These are phyloP conservation scores for Neurospora sp. DNA, from an alignment of 495 filamentous ascomycete genomes.

Conservation along the genomic window DNA sequence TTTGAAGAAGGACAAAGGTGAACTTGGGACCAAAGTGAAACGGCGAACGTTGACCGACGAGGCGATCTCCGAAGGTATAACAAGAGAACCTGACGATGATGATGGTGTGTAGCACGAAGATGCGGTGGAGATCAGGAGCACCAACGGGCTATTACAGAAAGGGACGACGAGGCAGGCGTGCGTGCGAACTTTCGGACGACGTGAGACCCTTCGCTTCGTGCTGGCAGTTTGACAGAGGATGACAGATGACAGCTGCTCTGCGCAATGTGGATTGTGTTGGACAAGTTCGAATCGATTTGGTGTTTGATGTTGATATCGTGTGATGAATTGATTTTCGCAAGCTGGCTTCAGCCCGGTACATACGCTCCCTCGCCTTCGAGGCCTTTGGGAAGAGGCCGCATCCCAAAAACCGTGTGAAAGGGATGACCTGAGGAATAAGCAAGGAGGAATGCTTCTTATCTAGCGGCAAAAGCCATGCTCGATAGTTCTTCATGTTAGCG, in stretches of 20 bases:
- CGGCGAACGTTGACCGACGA: not conserved
- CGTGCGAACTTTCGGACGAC: not conserved
- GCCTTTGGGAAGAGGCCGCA: not conserved
- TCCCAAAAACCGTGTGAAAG: not conserved
- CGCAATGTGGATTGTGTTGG: not conserved
- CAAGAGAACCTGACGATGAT: not conserved
- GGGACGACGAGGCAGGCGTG: not conserved
- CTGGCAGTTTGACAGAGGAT: not conserved
- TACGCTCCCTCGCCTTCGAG: not conserved
- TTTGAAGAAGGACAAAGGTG: not conserved
- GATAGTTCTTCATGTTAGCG: not conserved
- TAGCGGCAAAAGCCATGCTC: not conserved
- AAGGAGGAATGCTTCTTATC: not conserved
- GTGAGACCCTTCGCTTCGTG: not conserved
- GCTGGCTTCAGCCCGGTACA: not conserved
- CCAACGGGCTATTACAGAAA: not conserved
- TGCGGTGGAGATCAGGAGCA: not conserved
- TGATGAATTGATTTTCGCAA: not conserved
- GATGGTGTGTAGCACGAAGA: not conserved
- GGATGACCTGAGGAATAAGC: too few species aligned
- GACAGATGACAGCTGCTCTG: not conserved
- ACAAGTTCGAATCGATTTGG: not conserved
- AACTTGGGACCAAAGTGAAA: not conserved
- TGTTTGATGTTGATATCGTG: not conserved
- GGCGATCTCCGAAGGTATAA: not conserved